Evolutionary conservation across 352 stramenopile genomes (phyloP), one percentile per base, ranked within the genome.

Genomic region (Globisporangium lucens): DNA sequence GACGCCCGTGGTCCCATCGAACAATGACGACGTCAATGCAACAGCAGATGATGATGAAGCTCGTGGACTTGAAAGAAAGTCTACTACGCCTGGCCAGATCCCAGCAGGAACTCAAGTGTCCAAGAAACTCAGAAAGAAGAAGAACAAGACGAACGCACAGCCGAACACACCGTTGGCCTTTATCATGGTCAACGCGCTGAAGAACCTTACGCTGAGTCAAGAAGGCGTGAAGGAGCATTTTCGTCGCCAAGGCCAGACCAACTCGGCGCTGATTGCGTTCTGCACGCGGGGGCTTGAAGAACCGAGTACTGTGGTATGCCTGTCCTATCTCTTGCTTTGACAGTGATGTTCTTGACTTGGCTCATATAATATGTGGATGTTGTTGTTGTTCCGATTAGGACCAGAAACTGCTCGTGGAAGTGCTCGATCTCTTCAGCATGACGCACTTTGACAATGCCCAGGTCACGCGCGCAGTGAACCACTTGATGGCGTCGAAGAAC

Each of bases 131-230:
- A 36, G 56, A 29, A 76, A 71, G 53, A 69, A 70, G 43, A 71
- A 65, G 51, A 67, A 65, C 46, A 85, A 76, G 60, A 72, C 64
- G n/a, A 74, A 66, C 17, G 33, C 71, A 1, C 80, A 89, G 38
- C 81, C 83, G 2, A 76, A 83, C 59, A 74, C 73, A 10, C 83
- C 83, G 13, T 71, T 91, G 20, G 78, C 81, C 7, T 91, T 85
- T 63, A 67, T 91, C 51, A 60, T 84, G 1, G 57, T 91, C 7
- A 83, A 82, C 29, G 81, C 83, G 9, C 66, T 91, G n/a, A 70
- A 73, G 38, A 85, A 81, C 36, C 56, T 89, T 8, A 33, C 68
- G 70, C 51, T 24, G 33, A 22, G 56, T n/a, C 38, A 46, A 46
- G 56, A 49, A 10, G n/a, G 29, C 2, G 56, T 38, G n/a, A 61